A percentile compares a stretch with the other conserved stretches of the same genome.
phyloP scores from a whole-genome alignment of 371 early-diverging fungal species.

The Haplosporangium sp. region DNA sequence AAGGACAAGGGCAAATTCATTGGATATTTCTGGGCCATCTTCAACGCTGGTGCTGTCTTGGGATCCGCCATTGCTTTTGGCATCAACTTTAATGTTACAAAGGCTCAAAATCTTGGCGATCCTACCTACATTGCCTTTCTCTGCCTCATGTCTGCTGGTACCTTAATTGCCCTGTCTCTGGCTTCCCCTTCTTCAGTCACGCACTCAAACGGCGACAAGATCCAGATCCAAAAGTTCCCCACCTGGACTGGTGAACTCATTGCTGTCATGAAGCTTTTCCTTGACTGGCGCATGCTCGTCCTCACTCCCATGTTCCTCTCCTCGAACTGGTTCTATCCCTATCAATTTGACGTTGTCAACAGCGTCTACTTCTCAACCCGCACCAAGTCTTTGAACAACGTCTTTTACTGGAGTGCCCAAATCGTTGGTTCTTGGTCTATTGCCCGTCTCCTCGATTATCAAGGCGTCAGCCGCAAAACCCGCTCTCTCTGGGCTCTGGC shows the following conservation, averaged over 20 bases:
- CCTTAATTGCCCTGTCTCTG: constrained; percentile 63
- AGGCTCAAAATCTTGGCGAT: constrained; percentile 33
- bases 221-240: constrained; percentile 64
- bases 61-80: constrained; percentile 79
- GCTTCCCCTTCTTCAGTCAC: constrained; percentile 70
- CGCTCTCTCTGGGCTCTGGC: constrained; percentile 68
- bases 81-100: constrained; percentile 66
- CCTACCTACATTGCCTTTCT: constrained; percentile 74
- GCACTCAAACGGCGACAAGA: constrained; percentile 72
- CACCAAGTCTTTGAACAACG: constrained; percentile 48
- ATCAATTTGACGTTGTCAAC: constrained; percentile 66
- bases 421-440: constrained; percentile 69
- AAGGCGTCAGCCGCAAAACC: constrained; percentile 58
- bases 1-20: constrained; percentile 81
- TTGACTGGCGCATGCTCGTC: constrained; percentile 68
- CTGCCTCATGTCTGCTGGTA: constrained; percentile 71
- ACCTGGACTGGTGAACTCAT: constrained; percentile 65
- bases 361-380: constrained; percentile 46
- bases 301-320: constrained; percentile 77
- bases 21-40: constrained; percentile 85
- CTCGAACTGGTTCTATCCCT: constrained; percentile 83
- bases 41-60: constrained; percentile 72
- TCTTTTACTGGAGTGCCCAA: constrained; percentile 78
- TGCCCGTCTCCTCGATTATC: constrained; percentile 68
- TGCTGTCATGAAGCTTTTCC: constrained; percentile 71